Evolutionary conservation across 352 stramenopile species (phyloP).

Genomic region (Phytopythium boreale): DNA sequence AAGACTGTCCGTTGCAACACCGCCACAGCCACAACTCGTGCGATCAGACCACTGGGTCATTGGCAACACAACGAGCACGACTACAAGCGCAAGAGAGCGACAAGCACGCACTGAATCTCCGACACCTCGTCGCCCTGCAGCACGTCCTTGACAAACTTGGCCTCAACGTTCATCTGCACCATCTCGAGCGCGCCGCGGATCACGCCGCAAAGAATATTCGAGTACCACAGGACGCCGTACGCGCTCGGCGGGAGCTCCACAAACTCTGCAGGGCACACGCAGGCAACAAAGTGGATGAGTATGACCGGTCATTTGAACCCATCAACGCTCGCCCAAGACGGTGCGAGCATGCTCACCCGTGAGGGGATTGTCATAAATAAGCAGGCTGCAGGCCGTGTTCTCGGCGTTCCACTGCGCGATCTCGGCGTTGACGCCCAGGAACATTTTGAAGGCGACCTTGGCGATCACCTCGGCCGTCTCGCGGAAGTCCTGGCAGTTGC

Average conservation of each 20-base stretch:
- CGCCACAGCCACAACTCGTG: not conserved
- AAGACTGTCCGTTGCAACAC: constrained; percentile 25
- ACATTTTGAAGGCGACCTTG: constrained; percentile 98
- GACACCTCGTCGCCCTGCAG: constrained; percentile 85
- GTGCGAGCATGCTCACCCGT: constrained; percentile 31
- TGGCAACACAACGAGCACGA: not conserved
- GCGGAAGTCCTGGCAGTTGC: constrained; percentile 83
- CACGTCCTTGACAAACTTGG: constrained; percentile 82
- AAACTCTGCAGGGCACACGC: constrained; percentile 55
- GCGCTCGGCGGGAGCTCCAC: constrained; percentile 88
- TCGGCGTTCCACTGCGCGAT: constrained; percentile 89
- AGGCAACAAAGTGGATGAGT: not conserved
- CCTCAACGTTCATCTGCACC: constrained; percentile 88
- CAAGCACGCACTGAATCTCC: constrained; percentile 57
- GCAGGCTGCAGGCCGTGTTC: constrained; percentile 86
- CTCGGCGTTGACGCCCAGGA: constrained; percentile 94
- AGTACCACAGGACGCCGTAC: constrained; percentile 93
- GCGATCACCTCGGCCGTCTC: constrained; percentile 95
- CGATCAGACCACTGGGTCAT: not conserved
- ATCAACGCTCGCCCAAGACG: too few relatives aligned
- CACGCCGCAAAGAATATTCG: constrained; percentile 95
- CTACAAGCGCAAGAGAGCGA: not conserved
- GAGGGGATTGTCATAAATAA: constrained; percentile 97
- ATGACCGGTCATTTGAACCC: too few relatives aligned
- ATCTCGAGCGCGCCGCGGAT: constrained; percentile 96